These are phyloP conservation scores for Saururus chinensis DNA, from an alignment of 164 flowering plant species.

Conservation along the genomic window DNA sequence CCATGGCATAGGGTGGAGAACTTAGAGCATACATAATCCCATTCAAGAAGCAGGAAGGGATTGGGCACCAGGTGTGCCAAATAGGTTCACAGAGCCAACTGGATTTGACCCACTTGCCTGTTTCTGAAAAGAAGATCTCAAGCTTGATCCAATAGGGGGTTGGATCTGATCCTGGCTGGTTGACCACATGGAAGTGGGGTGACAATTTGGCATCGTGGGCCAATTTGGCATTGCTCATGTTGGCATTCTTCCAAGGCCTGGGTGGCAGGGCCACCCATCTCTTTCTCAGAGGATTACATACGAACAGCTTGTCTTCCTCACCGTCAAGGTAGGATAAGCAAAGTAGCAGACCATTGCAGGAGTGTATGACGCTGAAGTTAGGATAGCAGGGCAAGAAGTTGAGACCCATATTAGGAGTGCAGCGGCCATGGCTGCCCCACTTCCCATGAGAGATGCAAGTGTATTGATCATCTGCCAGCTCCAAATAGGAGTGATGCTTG, in stretches of 20 bases:
- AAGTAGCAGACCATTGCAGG: neutral
- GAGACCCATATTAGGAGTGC: neutral
- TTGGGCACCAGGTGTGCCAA: neutral
- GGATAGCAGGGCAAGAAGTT: conserved; percentile 1
- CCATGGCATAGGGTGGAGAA: neutral
- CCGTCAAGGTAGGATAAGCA: neutral
- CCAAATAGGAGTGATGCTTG: neutral
- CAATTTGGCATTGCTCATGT: neutral
- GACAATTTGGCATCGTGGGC: neutral
- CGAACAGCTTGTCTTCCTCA: neutral
- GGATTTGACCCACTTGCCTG: neutral
- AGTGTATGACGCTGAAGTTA: neutral
- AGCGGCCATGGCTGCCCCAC: neutral
- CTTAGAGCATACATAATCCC: neutral
- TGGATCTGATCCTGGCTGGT: neutral
- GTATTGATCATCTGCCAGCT: neutral
- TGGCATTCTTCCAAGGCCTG: no score
- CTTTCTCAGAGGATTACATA: conserved; percentile 1
- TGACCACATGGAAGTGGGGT: neutral
- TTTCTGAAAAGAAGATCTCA: neutral
- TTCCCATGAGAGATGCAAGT: neutral
- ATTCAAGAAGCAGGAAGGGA: neutral
- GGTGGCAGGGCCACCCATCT: conserved; percentile 1
- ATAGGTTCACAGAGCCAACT: neutral
- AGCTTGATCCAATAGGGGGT: neutral